These are phyloP conservation scores for Stephania yunnanensis DNA, from an alignment of 164 flowering plant species.

Conservation along the genomic window DNA sequence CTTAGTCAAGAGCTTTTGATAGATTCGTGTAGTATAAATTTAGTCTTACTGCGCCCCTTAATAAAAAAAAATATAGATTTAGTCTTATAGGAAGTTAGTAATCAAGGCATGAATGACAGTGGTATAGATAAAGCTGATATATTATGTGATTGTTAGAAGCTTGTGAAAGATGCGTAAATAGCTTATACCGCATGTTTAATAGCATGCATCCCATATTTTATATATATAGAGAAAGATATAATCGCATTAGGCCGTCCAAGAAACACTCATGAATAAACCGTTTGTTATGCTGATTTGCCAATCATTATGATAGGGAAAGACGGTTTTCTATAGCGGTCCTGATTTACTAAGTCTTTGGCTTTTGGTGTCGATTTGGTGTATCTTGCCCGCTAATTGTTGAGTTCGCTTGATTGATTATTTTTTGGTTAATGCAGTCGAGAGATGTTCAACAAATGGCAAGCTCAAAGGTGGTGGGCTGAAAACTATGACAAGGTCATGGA, in stretches of 20 bases:
- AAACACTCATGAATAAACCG: not conserved
- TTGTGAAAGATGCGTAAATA: not conserved
- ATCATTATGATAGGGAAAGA: not conserved
- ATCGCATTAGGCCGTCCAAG: not conserved
- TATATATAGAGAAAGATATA: not conserved
- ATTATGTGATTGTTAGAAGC: not conserved
- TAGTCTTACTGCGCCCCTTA: too few relatives aligned
- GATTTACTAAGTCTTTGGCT: not conserved
- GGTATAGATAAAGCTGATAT: too few relatives aligned
- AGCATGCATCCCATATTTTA: not conserved
- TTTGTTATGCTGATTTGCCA: not conserved
- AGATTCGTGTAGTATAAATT: too few relatives aligned
- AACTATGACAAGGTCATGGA: constrained; percentile 96
- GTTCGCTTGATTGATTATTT: not conserved
- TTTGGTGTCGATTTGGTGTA: not conserved
- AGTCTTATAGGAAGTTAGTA: too few relatives aligned
- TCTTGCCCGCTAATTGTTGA: not conserved
- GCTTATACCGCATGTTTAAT: not conserved
- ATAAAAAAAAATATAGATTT: too few relatives aligned
- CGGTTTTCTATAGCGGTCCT: not conserved
- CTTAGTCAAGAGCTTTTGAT: too few relatives aligned
- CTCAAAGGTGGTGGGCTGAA: constrained; percentile 98
- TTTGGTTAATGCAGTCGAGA: constrained; percentile 62
- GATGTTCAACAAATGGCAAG: constrained; percentile 97
- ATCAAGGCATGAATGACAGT: too few relatives aligned